Base-by-base conservation (phyloP, 2,329 filamentous ascomycete genomes). In the Beauveria sp. region DNA sequence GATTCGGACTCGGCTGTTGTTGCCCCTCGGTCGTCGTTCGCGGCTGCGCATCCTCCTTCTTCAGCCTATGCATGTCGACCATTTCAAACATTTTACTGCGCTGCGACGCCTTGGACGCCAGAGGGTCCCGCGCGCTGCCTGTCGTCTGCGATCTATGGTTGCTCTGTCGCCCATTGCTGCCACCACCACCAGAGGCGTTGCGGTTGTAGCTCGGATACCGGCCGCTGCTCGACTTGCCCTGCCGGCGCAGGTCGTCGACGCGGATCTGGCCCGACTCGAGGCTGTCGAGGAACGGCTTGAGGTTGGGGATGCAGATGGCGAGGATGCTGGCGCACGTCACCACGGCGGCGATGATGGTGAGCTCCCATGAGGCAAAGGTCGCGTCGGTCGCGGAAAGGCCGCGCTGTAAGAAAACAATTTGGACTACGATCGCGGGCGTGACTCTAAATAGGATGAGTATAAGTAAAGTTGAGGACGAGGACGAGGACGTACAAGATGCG, bases 401-500 rank as follows among this genome's bases (percentile, higher is more conserved):
- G 12, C n/a, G 49, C 5, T 16, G 46, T 1, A 52, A 22, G 12
- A 38, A 57, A 22, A 12, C 18, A 9, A 63, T 61, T 22, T 63
- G 62, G 3, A 26, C 31, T 22, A 56, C 31, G 14, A 69, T 65
- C 10, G 68, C 70, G 3, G 71, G 71, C 3, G 66, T 66, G 43
- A 71, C 69, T 71, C 6, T 10, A 14, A 10, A 3, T 5, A 54
- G 20, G 3, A 12, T 40, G 24, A 46, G 9, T 3, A 20, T 20
- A 16, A 34, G 5, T 5, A 5, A 14, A n/a, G 10, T 34, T 6
- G 20, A 5, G 24, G n/a, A 24, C 6, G 3, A n/a, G 20, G 1
- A 5, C 1, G 20, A 12, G 24, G 28, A 69, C 69, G 40, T 64
- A 71, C 70, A 72, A 57, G 5, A 71, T 69, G 55, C 70, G 67